These are phyloP conservation scores for Canavalia gladiata DNA, from an alignment of 306 rosid genomes.

Conservation along the genomic window DNA sequence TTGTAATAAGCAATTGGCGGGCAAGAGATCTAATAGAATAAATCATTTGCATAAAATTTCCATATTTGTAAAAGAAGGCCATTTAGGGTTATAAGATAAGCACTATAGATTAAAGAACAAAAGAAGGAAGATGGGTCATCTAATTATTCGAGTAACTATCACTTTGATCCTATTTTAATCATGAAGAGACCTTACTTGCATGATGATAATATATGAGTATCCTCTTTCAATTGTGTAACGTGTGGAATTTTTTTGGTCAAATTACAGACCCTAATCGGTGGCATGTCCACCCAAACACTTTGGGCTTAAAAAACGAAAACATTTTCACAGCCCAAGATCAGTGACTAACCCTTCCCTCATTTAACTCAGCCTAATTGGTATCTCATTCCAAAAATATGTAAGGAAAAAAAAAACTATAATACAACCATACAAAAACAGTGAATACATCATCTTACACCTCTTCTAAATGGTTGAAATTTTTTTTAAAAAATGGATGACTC, in stretches of 20 bases:
- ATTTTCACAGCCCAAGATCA: no score
- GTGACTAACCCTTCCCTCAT: no score
- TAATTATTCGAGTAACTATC: neutral
- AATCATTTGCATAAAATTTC: neutral
- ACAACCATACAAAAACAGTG: no score
- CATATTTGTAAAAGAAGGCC: neutral
- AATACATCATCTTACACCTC: no score
- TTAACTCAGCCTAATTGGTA: no score
- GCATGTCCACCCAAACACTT: neutral
- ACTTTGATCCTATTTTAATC: neutral
- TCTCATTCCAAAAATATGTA: no score
- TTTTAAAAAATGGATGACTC: no score
- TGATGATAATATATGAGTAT: no score
- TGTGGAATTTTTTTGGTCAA: no score
- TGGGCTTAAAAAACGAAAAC: neutral
- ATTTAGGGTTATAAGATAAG: neutral
- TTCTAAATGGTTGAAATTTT: no score
- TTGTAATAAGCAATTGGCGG: neutral
- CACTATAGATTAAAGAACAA: constrained; percentile 13
- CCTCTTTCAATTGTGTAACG: no score
- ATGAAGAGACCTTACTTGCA: neutral
- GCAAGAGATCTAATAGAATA: neutral
- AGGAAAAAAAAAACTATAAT: no score
- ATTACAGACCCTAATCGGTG: neutral
- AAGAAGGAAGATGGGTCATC: neutral